A percentile compares a stretch with the other conserved stretches of the same genome.
phyloP scores from a whole-genome alignment of 768 basidiomycete species.

The Boletus tylopilopsis region DNA sequence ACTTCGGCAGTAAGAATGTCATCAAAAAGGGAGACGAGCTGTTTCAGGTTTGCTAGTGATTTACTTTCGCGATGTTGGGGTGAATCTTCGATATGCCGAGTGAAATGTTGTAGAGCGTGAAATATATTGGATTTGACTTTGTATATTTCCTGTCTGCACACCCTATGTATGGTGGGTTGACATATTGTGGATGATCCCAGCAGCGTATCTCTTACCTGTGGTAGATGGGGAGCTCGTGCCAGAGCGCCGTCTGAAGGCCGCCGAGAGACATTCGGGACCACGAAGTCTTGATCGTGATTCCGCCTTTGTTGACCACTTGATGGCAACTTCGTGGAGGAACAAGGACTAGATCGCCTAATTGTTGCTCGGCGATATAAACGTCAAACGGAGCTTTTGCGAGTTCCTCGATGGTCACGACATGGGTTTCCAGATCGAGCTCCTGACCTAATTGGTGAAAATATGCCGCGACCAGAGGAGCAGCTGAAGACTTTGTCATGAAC shows the following conservation, averaged over 20 bases:
- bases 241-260: slow-evolving; percentile 56
- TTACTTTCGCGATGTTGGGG: neutral
- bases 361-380: slow-evolving; percentile 70
- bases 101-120: slow-evolving; percentile 43
- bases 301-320: slow-evolving; percentile 79
- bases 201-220: slow-evolving; percentile 48
- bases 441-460: slow-evolving; percentile 52
- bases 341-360: slow-evolving; percentile 71
- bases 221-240: slow-evolving; percentile 77
- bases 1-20: slow-evolving; percentile 42
- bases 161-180: slow-evolving; percentile 39
- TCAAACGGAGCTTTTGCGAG: slow-evolving; percentile 62
- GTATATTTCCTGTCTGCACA: slow-evolving; percentile 79
- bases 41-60: slow-evolving; percentile 24
- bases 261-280: slow-evolving; percentile 82
- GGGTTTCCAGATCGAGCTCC: slow-evolving; percentile 67
- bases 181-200: neutral
- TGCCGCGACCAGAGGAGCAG: slow-evolving; percentile 47
- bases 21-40: slow-evolving; percentile 46
- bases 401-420: slow-evolving; percentile 60
- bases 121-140: slow-evolving; percentile 66
- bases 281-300: slow-evolving; percentile 77
- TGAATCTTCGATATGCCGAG: slow-evolving; percentile 10
- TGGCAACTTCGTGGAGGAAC: slow-evolving; percentile 81
- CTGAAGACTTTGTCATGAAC: slow-evolving; percentile 76